Evolutionary conservation across 352 stramenopile species (phyloP).

Genomic region (Phytophthora ohioensis): DNA sequence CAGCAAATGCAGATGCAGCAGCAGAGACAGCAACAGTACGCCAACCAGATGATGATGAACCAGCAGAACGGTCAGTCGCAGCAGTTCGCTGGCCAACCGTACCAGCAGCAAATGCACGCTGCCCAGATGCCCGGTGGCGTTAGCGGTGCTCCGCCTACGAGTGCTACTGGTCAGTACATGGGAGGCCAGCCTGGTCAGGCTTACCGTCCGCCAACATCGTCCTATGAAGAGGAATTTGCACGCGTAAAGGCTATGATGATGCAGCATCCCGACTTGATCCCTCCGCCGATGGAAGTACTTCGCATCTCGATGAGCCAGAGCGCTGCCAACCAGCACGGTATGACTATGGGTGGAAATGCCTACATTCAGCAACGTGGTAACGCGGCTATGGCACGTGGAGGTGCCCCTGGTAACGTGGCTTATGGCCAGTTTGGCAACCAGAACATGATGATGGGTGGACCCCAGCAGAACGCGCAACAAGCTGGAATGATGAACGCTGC

Average conservation of each 20-base stretch:
- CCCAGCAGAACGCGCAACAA: constrained; percentile 44
- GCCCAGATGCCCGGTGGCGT: constrained; percentile 45
- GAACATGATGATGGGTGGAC: constrained; percentile 67
- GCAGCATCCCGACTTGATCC: constrained; percentile 88
- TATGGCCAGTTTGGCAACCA: constrained; percentile 76
- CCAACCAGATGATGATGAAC: constrained; percentile 82
- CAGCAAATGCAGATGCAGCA: constrained; percentile 43
- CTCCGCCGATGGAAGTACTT: constrained; percentile 87
- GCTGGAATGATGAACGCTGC: constrained; percentile 50
- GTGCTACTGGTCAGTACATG: constrained; percentile 70
- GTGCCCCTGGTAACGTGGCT: constrained; percentile 42
- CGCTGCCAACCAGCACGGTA: constrained; percentile 57
- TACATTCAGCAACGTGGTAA: constrained; percentile 77
- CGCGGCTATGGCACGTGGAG: constrained; percentile 64
- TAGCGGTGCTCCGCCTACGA: constrained; percentile 40
- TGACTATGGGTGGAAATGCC: constrained; percentile 60
- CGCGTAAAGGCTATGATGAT: constrained; percentile 91
- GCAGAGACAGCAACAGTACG: constrained; percentile 66
- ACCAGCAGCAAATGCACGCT: constrained; percentile 65
- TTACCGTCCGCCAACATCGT: constrained; percentile 70
- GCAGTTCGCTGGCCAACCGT: constrained; percentile 52
- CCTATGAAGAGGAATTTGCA: constrained; percentile 89
- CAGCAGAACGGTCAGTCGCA: constrained; percentile 52
- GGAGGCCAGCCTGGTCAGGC: constrained; percentile 52
- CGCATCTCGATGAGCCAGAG: constrained; percentile 87